Evolutionary conservation across 257 asterid species (phyloP).

Genomic region (Fraxinus quadrangulata): DNA sequence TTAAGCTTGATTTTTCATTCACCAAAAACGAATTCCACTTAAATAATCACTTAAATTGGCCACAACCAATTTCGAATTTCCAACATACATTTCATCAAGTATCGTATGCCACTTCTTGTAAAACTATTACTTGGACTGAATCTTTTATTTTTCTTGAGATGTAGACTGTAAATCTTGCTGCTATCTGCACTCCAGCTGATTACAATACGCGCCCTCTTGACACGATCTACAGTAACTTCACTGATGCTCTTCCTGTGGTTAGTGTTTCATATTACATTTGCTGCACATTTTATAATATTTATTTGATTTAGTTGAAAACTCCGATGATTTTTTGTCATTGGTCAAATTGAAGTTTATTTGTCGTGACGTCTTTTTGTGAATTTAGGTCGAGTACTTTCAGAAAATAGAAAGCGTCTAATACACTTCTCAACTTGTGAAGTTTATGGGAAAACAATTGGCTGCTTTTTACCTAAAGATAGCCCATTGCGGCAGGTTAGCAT

Average conservation of each 20-base stretch:
- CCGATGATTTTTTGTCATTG: background rate
- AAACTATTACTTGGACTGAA: conserved; percentile 32
- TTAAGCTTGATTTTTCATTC: no score
- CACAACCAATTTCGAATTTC: no score
- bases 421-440: no score
- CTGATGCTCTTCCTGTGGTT: conserved; percentile 98
- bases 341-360: background rate
- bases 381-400: no score
- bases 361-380: background rate
- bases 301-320: background rate
- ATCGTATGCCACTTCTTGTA: no score
- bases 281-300: background rate
- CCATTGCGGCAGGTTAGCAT: no score
- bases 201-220: conserved; percentile 61
- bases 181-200: conserved; percentile 98
- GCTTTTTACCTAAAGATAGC: no score
- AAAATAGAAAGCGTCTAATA: no score
- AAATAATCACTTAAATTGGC: no score
- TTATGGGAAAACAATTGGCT: no score
- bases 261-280: conserved; percentile 5
- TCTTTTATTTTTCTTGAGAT: conserved; percentile 33
- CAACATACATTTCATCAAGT: no score
- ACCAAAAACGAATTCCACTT: no score
- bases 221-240: conserved; percentile 95
- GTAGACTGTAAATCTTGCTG: conserved; percentile 92